Evolutionary conservation across 208 protist genomes (phyloP).

Genomic region (Crithidia thermophila): DNA sequence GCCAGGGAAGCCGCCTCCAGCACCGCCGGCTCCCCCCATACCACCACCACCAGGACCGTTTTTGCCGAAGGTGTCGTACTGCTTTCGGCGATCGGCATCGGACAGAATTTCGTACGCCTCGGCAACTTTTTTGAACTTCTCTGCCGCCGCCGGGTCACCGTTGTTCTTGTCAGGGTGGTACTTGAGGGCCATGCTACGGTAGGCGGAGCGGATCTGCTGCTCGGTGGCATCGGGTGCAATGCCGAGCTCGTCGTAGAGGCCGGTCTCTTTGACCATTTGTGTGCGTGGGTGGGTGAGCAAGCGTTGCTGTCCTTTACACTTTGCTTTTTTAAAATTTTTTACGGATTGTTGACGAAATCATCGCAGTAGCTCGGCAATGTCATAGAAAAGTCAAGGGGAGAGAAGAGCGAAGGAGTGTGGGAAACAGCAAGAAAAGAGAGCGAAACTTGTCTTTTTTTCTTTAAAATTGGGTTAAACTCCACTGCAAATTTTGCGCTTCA

Average conservation of each 20-base stretch:
- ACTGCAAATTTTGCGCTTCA: no score
- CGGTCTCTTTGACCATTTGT: constrained; percentile 87
- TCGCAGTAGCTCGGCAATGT: no score
- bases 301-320: no score
- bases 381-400: no score
- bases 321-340: no score
- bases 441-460: no score
- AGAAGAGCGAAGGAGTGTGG: no score
- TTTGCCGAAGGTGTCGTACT: constrained; percentile 93
- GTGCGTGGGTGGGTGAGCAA: background rate
- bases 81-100: constrained; percentile 86
- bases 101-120: constrained; percentile 96
- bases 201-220: constrained; percentile 85
- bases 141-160: constrained; percentile 59
- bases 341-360: no score
- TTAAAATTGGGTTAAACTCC: no score
- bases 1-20: constrained; percentile 11
- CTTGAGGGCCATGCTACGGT: constrained; percentile 86
- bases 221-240: constrained; percentile 65
- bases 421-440: no score
- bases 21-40: no score
- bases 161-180: constrained; percentile 93
- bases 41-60: constrained; percentile 89
- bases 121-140: constrained; percentile 87
- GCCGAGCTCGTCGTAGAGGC: constrained; percentile 82